These are phyloP conservation scores for Anthostomella pinea DNA, from an alignment of 2,329 filamentous ascomycete species.

Conservation along the genomic window DNA sequence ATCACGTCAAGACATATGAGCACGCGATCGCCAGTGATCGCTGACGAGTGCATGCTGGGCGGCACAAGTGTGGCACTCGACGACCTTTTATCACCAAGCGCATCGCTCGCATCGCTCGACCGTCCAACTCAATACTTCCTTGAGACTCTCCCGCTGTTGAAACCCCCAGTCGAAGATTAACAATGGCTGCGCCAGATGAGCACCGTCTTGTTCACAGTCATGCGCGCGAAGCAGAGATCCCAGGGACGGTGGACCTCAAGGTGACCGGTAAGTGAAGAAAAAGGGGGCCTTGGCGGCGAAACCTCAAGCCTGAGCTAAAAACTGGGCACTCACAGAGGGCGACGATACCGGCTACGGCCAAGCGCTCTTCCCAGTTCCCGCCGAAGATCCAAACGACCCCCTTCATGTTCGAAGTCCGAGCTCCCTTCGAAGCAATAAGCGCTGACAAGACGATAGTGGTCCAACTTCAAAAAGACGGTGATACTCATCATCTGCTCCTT, in stretches of 20 bases:
- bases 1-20: background rate
- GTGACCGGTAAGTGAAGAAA: slow-evolving; percentile 20
- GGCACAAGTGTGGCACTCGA: background rate
- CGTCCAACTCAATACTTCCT: too few relatives aligned
- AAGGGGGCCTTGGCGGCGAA: background rate
- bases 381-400: slow-evolving; percentile 30
- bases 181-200: slow-evolving; percentile 16
- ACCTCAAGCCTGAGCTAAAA: too few relatives aligned
- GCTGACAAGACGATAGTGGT: slow-evolving; percentile 42
- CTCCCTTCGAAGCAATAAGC: background rate
- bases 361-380: slow-evolving; percentile 27
- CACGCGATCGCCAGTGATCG: background rate
- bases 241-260: slow-evolving; percentile 28
- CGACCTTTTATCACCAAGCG: too few relatives aligned
- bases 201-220: slow-evolving; percentile 28
- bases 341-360: slow-evolving; percentile 29
- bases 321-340: slow-evolving; percentile 18
- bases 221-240: slow-evolving; percentile 28
- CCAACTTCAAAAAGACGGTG: slow-evolving; percentile 53
- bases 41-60: background rate
- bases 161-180: too few relatives aligned
- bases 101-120: too few relatives aligned
- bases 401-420: slow-evolving; percentile 19
- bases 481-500: slow-evolving; percentile 54
- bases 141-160: too few relatives aligned